Conservation (phyloP, 306 rosid genomes). For the Astragalus membranaceus region DNA sequence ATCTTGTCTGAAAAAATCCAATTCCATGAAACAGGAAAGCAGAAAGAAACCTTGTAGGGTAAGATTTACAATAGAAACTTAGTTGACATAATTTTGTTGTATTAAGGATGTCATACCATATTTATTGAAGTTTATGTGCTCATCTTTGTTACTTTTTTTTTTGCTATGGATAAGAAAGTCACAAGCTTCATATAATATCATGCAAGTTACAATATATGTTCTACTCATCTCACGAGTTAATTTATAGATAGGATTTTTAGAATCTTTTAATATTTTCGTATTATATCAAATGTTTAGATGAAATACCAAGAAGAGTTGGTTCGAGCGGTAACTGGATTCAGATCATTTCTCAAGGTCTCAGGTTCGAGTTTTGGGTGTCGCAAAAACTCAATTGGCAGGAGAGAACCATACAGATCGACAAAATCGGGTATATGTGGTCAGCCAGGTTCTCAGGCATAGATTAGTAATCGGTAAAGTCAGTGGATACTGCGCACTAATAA, state of each 20-base stretch:
- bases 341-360: too few species aligned
- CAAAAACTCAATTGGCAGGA: too few species aligned
- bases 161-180: neutral
- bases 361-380: too few species aligned
- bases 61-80: slow-evolving; percentile 33
- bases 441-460: too few species aligned
- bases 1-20: slow-evolving; percentile 27
- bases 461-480: too few species aligned
- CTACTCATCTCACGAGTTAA: neutral
- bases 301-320: neutral
- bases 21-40: slow-evolving; percentile 10
- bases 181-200: neutral
- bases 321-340: too few species aligned
- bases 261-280: neutral
- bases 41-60: slow-evolving; percentile 27
- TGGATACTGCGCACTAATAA: too few species aligned
- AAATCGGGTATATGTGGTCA: too few species aligned
- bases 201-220: neutral
- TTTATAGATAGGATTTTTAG: neutral
- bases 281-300: neutral
- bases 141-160: neutral
- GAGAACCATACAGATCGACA: too few species aligned
- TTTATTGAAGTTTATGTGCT: neutral
- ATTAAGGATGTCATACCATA: neutral
- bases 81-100: neutral